Base-by-base conservation (phyloP, 148 eudicot species). In the Amaranthus hypochondriacus region DNA sequence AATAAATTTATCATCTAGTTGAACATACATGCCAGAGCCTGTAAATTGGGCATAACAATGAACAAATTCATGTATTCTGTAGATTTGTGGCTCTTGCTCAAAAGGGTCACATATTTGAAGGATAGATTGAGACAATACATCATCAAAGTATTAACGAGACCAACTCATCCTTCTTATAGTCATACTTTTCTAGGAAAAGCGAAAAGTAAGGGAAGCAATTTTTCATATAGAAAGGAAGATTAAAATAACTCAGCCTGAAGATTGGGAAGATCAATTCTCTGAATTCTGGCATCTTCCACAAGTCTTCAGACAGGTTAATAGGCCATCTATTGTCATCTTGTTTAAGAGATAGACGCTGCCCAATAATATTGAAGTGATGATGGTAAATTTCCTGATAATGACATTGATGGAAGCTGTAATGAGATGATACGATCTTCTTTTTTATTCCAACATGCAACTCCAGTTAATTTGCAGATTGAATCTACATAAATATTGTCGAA, bases 371-470 rank as follows among this genome's bases (percentile, higher is more conserved):
- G 85, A 4, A 90, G 69, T 4, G 84, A 77, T 0, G 78, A 59
- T 1, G 98, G 92, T 2, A 93, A 5, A 2, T 9, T 46, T 4
- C 96, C 96, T 49, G 77, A 61, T 70, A 93, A 88, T 2, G 56
- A 44, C 70, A 83, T 66, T 0, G 84, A 80, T 0, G 77, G 81
- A 14, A 89, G 91, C 9, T 82, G 77, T 21, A 93, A 75, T 46
- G 86, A 71, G 58, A 93, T 64, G 11, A 93, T 76, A 3, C 95
- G 90, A 52, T 93, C 91, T 52, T 93, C 94, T 47, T 79, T 81
- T 46, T 89, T 87, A 66, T 93, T 93, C 97, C 98, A 93, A 70
- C 98, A 91, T 0, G 87, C 50, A 0, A 89, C 92, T 0, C 90
- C 94, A 12, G 76, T 72, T 62, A 89, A 85, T 4, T 58, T 60